Conservation (phyloP, 2,329 filamentous ascomycete genomes). For the Ascochyta viciae-villosae region DNA sequence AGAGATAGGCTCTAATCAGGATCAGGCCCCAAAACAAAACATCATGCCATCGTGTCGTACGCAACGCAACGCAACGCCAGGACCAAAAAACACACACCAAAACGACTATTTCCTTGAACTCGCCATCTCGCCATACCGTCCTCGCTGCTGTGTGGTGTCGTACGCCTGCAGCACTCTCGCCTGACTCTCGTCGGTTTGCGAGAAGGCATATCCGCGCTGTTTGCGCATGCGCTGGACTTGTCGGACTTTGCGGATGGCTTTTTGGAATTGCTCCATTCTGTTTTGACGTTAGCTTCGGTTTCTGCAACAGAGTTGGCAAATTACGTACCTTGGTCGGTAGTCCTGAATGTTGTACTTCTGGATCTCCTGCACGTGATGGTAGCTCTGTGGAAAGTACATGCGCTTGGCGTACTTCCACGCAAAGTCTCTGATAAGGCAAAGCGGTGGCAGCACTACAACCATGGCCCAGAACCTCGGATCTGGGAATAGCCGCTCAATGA, state of each 20-base stretch:
- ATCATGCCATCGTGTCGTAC: slow-evolving; percentile 7
- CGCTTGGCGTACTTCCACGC: slow-evolving; percentile 97
- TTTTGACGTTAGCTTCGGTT: neutral
- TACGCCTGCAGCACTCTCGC: slow-evolving; percentile 95
- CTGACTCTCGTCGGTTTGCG: slow-evolving; percentile 95
- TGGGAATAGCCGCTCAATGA: slow-evolving; percentile 80
- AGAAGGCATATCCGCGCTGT: slow-evolving; percentile 97
- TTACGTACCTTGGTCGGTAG: slow-evolving; percentile 86
- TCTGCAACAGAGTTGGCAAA: neutral
- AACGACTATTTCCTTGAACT: slow-evolving; percentile 55
- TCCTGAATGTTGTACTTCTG: slow-evolving; percentile 99
- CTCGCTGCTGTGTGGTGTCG: slow-evolving; percentile 91
- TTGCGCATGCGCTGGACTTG: slow-evolving; percentile 99
- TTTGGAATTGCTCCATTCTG: slow-evolving; percentile 99
- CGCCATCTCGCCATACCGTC: slow-evolving; percentile 94
- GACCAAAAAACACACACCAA: neutral
- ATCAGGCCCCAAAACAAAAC: neutral
- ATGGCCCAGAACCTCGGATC: slow-evolving; percentile 92
- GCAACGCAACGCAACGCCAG: neutral
- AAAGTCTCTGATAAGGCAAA: slow-evolving; percentile 88
- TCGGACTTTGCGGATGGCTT: slow-evolving; percentile 96
- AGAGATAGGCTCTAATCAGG: neutral
- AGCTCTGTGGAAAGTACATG: slow-evolving; percentile 95
- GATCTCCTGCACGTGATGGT: slow-evolving; percentile 99
- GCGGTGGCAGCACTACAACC: slow-evolving; percentile 76